Base-by-base conservation (phyloP, 805 yeast genomes). In the Candida takata region DNA sequence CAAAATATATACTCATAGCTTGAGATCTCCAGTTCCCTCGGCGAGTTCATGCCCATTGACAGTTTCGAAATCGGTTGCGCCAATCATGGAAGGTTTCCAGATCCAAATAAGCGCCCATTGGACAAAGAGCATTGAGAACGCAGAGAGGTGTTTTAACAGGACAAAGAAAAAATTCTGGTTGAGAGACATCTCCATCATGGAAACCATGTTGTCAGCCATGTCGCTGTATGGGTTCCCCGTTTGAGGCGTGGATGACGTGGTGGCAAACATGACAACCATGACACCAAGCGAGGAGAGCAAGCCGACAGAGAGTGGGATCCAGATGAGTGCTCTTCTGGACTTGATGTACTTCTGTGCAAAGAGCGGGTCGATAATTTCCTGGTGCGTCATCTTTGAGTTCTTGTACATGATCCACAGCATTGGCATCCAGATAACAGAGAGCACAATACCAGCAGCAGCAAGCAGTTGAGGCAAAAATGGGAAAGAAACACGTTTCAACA, bases 321-420 rank as follows among this genome's bases (percentile, higher is more conserved):
- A 34, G 27, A 41, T 6, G 8, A 31, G 28, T 11, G 26, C 26
- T 13, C 29, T 38, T 25, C 37, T 34, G 2, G 44, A 37, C 8
- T 23, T 33, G 4, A 21, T 6, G 21, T 37, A 43, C 31, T 43
- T 43, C 11, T 34, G 35, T 4, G 37, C 31, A 27, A 40, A 43
- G 4, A 43, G 33, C 5, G 44, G 44, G 25, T 43, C 47, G 18
- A 41, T 17, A 34, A 43, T 43, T 20, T 43, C 44, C 12, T 33
- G 27, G 15, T 38, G 37, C 4, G 44, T 34, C 20, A 35, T 32
- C 26, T 40, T 38, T 6, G 44, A 40, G 30, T 43, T 43, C 34
- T 35, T 38, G 41, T 38, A 42, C 38, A 42, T 37, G 23, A 37
- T 33, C n/a, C 4, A 49, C 48, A 23, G 36, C 50, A 15, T 46